Percentiles rank a stretch among this genome's conserved stretches.
Conservation (phyloP, 805 yeast species). For the Tetrapisispora iriomotensis region DNA sequence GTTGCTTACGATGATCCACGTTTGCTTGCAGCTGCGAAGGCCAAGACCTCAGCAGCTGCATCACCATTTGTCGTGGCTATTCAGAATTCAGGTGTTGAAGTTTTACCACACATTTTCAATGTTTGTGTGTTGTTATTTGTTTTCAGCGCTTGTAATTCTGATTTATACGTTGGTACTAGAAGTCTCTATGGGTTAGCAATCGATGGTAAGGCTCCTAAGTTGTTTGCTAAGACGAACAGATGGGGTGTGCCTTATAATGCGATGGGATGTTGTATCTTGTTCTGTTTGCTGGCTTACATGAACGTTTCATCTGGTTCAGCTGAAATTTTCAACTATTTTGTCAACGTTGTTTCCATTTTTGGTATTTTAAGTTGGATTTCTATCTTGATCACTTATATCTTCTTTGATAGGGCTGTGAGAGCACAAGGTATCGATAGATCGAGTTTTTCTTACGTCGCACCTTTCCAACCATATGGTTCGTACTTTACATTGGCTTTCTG, state of each 20-base stretch:
- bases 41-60: conserved; percentile 54
- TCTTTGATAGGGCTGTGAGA: conserved; percentile 53
- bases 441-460: conserved; percentile 52
- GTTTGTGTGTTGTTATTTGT: conserved; percentile 70
- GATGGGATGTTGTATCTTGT: conserved; percentile 38
- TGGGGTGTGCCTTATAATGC: conserved; percentile 64
- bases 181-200: conserved; percentile 61
- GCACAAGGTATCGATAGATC: conserved; percentile 56
- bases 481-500: conserved; percentile 48
- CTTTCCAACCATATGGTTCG: conserved; percentile 60
- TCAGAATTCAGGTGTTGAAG: conserved; percentile 47
- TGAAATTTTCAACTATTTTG: conserved; percentile 55
- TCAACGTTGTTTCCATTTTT: conserved; percentile 66
- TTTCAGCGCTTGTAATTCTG: conserved; percentile 74
- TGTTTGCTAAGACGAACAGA: conserved; percentile 55
- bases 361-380: conserved; percentile 71
- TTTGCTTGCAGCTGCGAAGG: conserved; percentile 40
- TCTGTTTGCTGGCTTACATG: conserved; percentile 65
- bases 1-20: conserved; percentile 50
- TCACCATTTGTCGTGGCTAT: conserved; percentile 84
- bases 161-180: conserved; percentile 68
- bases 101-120: conserved; percentile 65
- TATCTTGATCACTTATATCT: conserved; percentile 56
- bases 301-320: conserved; percentile 47
- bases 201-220: conserved; percentile 63